Percentiles rank a stretch among this genome's conserved stretches.
phyloP scores from a whole-genome alignment of 495 filamentous ascomycete genomes.

The Cairneyella variabilis region DNA sequence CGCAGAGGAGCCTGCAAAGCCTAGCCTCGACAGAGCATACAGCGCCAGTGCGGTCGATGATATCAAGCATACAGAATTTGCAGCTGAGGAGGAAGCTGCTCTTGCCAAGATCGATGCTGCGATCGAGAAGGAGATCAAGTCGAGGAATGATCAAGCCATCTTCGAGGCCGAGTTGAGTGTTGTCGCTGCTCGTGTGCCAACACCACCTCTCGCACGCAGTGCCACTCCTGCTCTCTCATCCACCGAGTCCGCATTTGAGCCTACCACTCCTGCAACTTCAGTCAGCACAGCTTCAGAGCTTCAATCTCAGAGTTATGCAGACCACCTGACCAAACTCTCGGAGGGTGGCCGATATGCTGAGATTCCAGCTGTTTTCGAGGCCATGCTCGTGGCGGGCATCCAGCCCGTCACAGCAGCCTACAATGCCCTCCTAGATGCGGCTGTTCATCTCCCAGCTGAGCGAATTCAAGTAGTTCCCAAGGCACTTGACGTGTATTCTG shows the following conservation, averaged over 20 bases:
- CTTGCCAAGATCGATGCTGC: conserved; percentile 58
- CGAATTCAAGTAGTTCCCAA: conserved; percentile 80
- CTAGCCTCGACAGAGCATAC: conserved; percentile 37
- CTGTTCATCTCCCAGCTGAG: conserved; percentile 66
- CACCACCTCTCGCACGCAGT: conserved; percentile 19
- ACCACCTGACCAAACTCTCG: conserved; percentile 69
- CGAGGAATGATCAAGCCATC: conserved; percentile 25
- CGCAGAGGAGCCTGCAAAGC: conserved; percentile 28
- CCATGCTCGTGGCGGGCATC: conserved; percentile 72
- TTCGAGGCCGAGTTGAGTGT: conserved; percentile 26
- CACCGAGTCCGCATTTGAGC: conserved; percentile 25
- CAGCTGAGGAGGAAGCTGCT: conserved; percentile 43
- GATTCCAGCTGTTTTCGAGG: conserved; percentile 85
- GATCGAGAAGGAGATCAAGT: conserved; percentile 55
- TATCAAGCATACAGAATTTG: conserved; percentile 54
- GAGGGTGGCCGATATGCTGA: conserved; percentile 68
- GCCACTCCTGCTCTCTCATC: conserved; percentile 24
- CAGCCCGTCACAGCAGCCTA: conserved; percentile 80
- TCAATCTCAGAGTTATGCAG: conserved; percentile 65
- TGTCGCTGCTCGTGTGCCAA: conserved; percentile 25
- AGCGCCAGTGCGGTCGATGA: conserved; percentile 50
- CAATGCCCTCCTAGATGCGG: conserved; percentile 82
- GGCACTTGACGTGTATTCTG: conserved; percentile 89
- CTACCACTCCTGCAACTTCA: conserved; percentile 37
- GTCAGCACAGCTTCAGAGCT: conserved; percentile 43